Evolutionary conservation across 2,329 filamentous ascomycete genomes (phyloP), one percentile per base, ranked within the genome.

Genomic region (Calonectria henricotiae): DNA sequence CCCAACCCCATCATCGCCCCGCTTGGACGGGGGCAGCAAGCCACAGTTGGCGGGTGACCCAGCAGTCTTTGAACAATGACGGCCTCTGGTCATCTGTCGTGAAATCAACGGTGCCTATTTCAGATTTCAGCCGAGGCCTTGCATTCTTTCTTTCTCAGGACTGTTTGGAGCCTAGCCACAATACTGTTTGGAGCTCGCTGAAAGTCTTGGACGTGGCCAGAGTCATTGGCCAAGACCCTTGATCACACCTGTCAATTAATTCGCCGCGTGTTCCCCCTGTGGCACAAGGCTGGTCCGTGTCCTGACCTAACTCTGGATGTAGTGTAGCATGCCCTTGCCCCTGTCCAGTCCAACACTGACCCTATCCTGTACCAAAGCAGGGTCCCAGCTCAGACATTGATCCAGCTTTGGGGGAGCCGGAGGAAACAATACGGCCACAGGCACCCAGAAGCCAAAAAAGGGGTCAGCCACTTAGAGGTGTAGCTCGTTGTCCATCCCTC

Each of bases 381-480:
- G 70, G 39, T 47, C 64, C 66, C 64, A 55, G 62, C 65, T 61
- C 44, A 66, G 67, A 67, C 67, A 47, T 11, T 64, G 66, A 65
- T 69, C 65, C 67, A 61, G 73, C 43, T 55, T 23, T 58, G 51
- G n/a, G 41, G 32, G 41, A 46, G 69, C 64, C 25, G 65, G 65
- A 71, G 66, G 68, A 46, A 65, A 65, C 54, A 70, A 62, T 63
- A 44, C 68, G 61, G 55, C 35, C 49, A 54, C 49, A 46, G 67
- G 44, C 68, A 46, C 64, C 65, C 51, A 75, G 72, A 77, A 73
- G 73, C 62, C 65, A 74, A 62, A 17, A 49, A 70, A 68, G 66
- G 73, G 75, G 75, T 27, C 67, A 39, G 61, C 64, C 68, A 70
- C 49, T 60, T 60, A 67, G 27, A 55, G 58, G 8, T 25, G 27